Conservation (phyloP, 208 protist genomes). For the Trypanosoma avium region DNA sequence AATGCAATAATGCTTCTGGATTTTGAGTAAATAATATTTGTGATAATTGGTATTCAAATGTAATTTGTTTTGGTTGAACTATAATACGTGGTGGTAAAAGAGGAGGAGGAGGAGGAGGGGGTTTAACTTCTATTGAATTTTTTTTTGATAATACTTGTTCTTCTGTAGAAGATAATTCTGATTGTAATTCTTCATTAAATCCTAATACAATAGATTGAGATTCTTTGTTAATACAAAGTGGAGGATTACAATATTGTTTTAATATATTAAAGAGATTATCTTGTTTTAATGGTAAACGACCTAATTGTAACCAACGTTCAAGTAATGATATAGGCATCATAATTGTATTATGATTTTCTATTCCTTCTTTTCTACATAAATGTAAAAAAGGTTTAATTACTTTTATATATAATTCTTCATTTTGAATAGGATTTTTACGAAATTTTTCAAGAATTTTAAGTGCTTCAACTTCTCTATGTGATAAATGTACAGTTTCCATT, state of each 20-base stretch:
- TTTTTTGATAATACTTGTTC: background rate
- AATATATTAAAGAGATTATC: slow-evolving; percentile 19
- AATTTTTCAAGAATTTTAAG: slow-evolving; percentile 20
- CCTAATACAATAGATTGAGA: slow-evolving; percentile 4
- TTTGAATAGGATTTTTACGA: background rate
- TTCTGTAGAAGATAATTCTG: background rate
- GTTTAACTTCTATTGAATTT: slow-evolving; percentile 18
- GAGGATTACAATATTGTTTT: background rate
- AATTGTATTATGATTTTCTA: background rate
- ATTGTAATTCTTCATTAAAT: background rate
- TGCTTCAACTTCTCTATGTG: slow-evolving; percentile 12
- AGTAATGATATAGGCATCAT: slow-evolving; percentile 11
- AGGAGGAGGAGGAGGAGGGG: background rate
- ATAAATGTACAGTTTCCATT: slow-evolving; percentile 7
- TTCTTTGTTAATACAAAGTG: slow-evolving; percentile 3
- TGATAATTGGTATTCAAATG: slow-evolving; percentile 22
- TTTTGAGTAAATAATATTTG: slow-evolving; percentile 17
- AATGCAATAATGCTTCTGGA: slow-evolving; percentile 17
- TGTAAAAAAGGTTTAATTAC: slow-evolving; percentile 29
- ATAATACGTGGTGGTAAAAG: background rate
- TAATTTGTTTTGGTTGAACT: background rate
- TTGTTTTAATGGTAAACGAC: slow-evolving; percentile 10
- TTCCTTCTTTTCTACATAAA: slow-evolving; percentile 3
- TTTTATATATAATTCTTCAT: slow-evolving; percentile 8
- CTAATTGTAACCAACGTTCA: slow-evolving; percentile 27